Percentiles rank a stretch among this genome's conserved stretches.
Conservation (phyloP, 345 rosid genomes). For the Ceriops tagal region DNA sequence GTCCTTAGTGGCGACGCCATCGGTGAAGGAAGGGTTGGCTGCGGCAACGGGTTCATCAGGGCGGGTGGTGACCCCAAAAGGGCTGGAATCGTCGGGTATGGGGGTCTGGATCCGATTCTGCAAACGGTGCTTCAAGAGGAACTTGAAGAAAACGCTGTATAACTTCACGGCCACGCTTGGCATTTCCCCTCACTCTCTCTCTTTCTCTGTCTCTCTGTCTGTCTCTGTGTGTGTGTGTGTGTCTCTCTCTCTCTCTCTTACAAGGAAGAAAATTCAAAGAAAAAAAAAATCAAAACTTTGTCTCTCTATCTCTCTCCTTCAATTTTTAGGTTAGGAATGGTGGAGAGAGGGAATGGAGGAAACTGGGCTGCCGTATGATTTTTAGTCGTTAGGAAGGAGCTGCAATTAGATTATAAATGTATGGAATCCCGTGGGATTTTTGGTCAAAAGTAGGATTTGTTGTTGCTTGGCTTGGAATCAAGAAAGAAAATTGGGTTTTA, state of each 20-base stretch:
- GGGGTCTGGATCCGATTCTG: constrained; percentile 69
- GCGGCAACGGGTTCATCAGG: constrained; percentile 75
- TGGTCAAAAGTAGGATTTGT: no score
- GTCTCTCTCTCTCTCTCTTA: background rate
- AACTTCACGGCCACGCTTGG: constrained; percentile 83
- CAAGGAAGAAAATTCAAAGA: no score
- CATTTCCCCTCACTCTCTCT: constrained; percentile 38
- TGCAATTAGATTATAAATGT: no score
- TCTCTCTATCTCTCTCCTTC: no score
- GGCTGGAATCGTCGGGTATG: constrained; percentile 36
- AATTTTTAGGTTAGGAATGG: no score
- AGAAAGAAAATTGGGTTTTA: no score
- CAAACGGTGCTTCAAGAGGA: constrained; percentile 71
- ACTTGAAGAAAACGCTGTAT: constrained; percentile 93
- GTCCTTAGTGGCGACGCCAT: constrained; percentile 93
- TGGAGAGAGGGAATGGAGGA: no score
- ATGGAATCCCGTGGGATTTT: no score
- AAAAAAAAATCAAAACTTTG: no score
- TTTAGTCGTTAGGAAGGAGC: no score
- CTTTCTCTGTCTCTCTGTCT: background rate
- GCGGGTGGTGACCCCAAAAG: constrained; percentile 71
- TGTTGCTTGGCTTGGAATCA: no score
- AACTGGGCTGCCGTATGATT: no score
- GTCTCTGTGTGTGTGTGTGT: background rate
- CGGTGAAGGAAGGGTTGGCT: constrained; percentile 71